These are phyloP conservation scores for Smallanthus sonchifolius DNA, from an alignment of 129 eudicot genomes.

Conservation along the genomic window DNA sequence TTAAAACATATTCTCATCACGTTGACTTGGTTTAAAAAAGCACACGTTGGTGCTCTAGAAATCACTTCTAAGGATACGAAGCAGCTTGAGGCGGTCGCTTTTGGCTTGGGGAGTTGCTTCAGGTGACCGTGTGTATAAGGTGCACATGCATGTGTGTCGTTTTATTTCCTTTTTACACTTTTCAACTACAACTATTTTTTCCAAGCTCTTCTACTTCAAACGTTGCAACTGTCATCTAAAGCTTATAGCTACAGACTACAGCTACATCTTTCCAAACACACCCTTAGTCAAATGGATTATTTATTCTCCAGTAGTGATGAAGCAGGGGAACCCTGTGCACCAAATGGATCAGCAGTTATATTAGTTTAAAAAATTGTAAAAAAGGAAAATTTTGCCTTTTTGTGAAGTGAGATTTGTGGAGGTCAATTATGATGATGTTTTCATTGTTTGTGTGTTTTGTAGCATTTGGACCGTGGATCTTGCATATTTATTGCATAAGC, in stretches of 20 bases:
- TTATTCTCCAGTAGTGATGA: background rate
- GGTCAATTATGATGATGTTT: conserved; percentile 6
- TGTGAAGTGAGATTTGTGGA: background rate
- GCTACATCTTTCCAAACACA: background rate
- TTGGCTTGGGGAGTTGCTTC: background rate
- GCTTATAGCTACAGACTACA: background rate
- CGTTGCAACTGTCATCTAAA: background rate
- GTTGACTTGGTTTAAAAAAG: background rate
- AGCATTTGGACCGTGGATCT: conserved; percentile 99
- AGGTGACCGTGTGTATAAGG: background rate
- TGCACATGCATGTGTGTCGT: background rate
- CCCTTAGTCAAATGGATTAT: background rate
- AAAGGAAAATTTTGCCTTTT: background rate
- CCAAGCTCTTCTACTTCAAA: background rate
- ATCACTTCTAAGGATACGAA: background rate
- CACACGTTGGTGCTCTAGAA: background rate
- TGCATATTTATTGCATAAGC: conserved; percentile 86
- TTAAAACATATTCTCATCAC: background rate
- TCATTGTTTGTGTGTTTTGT: conserved; percentile 31
- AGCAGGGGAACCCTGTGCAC: background rate
- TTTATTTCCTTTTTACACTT: background rate
- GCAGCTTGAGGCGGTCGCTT: background rate
- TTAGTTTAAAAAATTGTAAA: background rate
- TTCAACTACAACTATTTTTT: background rate
- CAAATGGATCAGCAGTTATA: background rate